Conservation (phyloP, 352 stramenopile genomes). For the Thraustotheca clavata region DNA sequence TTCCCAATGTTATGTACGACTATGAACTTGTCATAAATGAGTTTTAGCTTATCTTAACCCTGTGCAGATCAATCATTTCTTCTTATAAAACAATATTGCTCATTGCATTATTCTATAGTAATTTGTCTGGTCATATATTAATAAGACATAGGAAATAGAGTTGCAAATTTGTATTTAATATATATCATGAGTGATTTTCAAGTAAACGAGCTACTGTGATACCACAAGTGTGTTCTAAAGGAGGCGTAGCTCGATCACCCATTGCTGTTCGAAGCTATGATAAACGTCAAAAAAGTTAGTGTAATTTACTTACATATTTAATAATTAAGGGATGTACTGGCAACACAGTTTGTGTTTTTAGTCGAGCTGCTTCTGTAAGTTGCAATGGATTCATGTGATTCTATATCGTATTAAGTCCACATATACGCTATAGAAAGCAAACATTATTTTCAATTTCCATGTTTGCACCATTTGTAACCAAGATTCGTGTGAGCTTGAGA, state of each 20-base stretch:
- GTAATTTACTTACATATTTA: constrained; percentile 33
- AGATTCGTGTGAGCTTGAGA: constrained; percentile 52
- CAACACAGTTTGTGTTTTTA: constrained; percentile 64
- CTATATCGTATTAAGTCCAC: neutral
- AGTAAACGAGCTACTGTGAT: constrained; percentile 60
- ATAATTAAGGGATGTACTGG: constrained; percentile 81
- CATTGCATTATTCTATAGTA: too few species aligned
- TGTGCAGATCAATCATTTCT: too few species aligned
- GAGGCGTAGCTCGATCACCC: constrained; percentile 58
- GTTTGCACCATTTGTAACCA: constrained; percentile 47
- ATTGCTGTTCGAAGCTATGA: constrained; percentile 50
- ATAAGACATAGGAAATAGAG: too few species aligned
- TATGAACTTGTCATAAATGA: constrained; percentile 43
- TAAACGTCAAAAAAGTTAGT: neutral
- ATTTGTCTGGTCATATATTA: too few species aligned
- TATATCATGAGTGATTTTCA: constrained; percentile 26
- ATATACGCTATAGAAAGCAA: neutral
- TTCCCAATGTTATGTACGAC: constrained; percentile 75
- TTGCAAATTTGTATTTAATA: neutral
- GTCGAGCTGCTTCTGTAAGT: constrained; percentile 60
- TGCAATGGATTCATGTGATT: constrained; percentile 63
- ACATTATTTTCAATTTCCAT: constrained; percentile 26
- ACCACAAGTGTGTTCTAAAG: constrained; percentile 63
- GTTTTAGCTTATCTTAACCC: too few species aligned
- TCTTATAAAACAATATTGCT: too few species aligned